A percentile compares a stretch with the other conserved stretches of the same genome.
Conservation (phyloP, 345 rosid genomes). For the Toxicodendron radicans region DNA sequence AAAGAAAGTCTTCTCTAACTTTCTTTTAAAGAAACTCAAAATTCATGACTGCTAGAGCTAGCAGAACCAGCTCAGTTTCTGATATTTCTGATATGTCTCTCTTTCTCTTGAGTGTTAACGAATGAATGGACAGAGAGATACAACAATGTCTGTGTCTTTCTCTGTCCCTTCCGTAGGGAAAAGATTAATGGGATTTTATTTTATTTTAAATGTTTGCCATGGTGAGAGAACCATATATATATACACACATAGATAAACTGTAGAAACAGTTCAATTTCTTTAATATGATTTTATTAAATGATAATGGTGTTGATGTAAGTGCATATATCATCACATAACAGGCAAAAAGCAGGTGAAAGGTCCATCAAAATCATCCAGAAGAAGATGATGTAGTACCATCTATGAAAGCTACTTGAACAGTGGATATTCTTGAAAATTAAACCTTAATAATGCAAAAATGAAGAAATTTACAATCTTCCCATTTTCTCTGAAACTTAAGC, state of each 20-base stretch:
- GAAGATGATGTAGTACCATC: not conserved
- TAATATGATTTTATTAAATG: not conserved
- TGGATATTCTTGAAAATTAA: not conserved
- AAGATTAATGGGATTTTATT: not conserved
- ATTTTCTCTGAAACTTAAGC: not conserved
- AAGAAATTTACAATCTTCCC: not conserved
- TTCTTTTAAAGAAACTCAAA: conserved; percentile 5
- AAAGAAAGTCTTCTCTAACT: too few species aligned
- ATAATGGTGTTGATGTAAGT: not conserved
- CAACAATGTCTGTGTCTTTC: conserved; percentile 7
- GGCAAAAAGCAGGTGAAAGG: not conserved
- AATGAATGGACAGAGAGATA: conserved; percentile 1
- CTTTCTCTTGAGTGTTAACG: not conserved
- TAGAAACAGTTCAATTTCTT: conserved; percentile 9
- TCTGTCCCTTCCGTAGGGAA: conserved; percentile 13
- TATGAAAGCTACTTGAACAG: not conserved
- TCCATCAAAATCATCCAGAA: not conserved
- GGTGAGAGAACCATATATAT: not conserved
- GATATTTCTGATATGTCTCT: not conserved
- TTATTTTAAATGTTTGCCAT: not conserved
- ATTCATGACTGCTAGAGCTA: not conserved
- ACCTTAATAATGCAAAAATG: not conserved
- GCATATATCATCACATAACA: not conserved
- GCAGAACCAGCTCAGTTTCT: not conserved
- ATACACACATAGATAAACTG: not conserved